Percentiles rank a stretch among this genome's conserved stretches.
Evolutionary conservation across 2,329 filamentous ascomycete genomes (phyloP).

Genomic region (Triangularia verruculosa): DNA sequence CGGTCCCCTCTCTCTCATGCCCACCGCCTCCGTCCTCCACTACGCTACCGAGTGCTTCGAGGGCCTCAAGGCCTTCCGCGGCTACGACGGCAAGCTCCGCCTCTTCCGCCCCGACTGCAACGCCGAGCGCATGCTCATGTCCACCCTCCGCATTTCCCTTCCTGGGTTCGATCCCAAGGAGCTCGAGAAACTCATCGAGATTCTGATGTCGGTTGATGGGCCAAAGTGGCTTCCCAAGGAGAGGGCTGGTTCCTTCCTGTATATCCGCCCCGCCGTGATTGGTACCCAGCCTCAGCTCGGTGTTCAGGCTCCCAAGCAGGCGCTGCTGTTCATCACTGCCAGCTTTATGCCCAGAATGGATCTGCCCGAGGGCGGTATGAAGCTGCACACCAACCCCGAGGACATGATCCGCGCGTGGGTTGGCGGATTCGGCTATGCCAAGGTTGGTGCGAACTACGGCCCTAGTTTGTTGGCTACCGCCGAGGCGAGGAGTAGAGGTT

Average conservation of each 20-base stretch:
- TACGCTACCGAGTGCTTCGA: slow-evolving; percentile 93
- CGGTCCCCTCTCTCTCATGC: slow-evolving; percentile 73
- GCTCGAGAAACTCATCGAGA: slow-evolving; percentile 70
- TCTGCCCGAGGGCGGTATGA: slow-evolving; percentile 56
- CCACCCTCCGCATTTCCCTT: slow-evolving; percentile 65
- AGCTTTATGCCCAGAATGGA: slow-evolving; percentile 60
- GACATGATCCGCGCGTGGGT: slow-evolving; percentile 91
- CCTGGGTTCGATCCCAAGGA: slow-evolving; percentile 69
- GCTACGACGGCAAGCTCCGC: slow-evolving; percentile 69
- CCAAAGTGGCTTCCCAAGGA: slow-evolving; percentile 74
- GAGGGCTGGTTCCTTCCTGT: slow-evolving; percentile 69
- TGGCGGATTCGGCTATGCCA: slow-evolving; percentile 87
- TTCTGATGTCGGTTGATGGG: slow-evolving; percentile 70
- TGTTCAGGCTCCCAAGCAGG: slow-evolving; percentile 74
- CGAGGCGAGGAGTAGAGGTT: slow-evolving; percentile 71
- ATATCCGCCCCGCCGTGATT: slow-evolving; percentile 84
- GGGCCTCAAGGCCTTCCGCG: slow-evolving; percentile 77
- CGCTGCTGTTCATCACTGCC: slow-evolving; percentile 82
- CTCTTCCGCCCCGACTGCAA: slow-evolving; percentile 77
- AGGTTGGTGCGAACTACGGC: slow-evolving; percentile 92
- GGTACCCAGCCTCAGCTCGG: slow-evolving; percentile 77
- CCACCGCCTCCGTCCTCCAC: slow-evolving; percentile 77
- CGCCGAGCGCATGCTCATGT: slow-evolving; percentile 61
- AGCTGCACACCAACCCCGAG: slow-evolving; percentile 72
- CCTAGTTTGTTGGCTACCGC: slow-evolving; percentile 75